These are phyloP conservation scores for Ochetophila trinervis DNA, from an alignment of 306 rosid species.

Conservation along the genomic window DNA sequence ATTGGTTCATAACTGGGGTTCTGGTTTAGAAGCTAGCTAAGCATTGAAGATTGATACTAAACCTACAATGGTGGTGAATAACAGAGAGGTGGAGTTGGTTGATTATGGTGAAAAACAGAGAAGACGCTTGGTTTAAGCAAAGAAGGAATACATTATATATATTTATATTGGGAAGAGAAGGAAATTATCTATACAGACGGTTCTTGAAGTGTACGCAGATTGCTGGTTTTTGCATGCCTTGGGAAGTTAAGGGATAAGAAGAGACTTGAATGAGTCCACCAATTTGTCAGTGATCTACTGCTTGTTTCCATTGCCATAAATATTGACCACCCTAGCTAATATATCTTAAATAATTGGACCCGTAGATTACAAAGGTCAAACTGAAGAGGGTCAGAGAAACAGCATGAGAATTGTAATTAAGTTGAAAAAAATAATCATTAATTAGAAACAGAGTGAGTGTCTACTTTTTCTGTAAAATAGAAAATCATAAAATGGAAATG, in stretches of 20 bases:
- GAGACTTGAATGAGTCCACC: constrained; percentile 27
- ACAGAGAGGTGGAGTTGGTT: constrained; percentile 10
- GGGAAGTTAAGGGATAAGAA: constrained; percentile 27
- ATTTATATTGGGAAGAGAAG: too few species aligned
- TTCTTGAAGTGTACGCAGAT: constrained; percentile 29
- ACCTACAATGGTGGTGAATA: constrained; percentile 8
- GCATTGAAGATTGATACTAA: too few species aligned
- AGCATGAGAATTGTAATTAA: not conserved
- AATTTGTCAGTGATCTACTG: constrained; percentile 27
- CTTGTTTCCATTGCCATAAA: constrained; percentile 16
- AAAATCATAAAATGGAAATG: not conserved
- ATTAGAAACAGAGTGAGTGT: constrained; percentile 7
- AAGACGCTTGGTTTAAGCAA: constrained; percentile 12
- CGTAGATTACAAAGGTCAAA: constrained; percentile 34
- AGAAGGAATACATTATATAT: constrained; percentile 25
- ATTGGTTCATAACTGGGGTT: too few species aligned
- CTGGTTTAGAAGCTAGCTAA: too few species aligned
- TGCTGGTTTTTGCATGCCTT: constrained; percentile 30
- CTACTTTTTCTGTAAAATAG: not conserved
- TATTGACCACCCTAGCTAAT: constrained; percentile 18
- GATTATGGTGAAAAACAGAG: constrained; percentile 24
- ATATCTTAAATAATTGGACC: constrained; percentile 20
- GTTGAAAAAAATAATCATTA: not conserved
- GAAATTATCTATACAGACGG: constrained; percentile 7
- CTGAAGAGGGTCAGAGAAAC: constrained; percentile 22